Percentiles rank a stretch among this genome's conserved stretches.
Conservation (phyloP, 2,329 filamentous ascomycete species). For the Dryadomyces quercivorus region DNA sequence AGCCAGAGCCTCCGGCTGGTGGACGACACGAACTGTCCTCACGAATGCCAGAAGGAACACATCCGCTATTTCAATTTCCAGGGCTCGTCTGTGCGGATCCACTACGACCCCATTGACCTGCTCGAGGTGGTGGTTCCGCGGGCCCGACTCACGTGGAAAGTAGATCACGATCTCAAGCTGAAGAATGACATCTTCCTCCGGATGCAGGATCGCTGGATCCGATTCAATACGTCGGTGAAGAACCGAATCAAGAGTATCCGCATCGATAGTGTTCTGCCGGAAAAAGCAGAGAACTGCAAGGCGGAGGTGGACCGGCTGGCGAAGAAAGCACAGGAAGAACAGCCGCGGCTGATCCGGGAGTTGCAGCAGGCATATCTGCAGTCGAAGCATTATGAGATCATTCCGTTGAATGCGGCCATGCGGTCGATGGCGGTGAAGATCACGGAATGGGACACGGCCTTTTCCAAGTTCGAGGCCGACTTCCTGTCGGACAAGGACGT, state of each 20-base stretch:
- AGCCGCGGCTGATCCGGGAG: constrained; percentile 58
- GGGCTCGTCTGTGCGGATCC: constrained; percentile 74
- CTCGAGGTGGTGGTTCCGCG: constrained; percentile 91
- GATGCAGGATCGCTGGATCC: constrained; percentile 69
- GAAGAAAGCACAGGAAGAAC: constrained; percentile 74
- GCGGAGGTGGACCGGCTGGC: constrained; percentile 67
- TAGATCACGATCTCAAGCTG: constrained; percentile 81
- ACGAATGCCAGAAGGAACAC: constrained; percentile 88
- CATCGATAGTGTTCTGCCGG: constrained; percentile 78
- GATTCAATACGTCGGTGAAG: constrained; percentile 81
- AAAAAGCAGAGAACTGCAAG: constrained; percentile 73
- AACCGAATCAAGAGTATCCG: constrained; percentile 77
- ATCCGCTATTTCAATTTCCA: constrained; percentile 85
- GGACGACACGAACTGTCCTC: constrained; percentile 56
- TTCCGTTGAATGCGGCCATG: constrained; percentile 80
- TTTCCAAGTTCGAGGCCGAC: constrained; percentile 81
- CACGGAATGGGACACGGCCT: constrained; percentile 83
- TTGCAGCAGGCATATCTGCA: constrained; percentile 85
- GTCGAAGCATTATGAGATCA: constrained; percentile 93
- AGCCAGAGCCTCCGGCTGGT: constrained; percentile 67
- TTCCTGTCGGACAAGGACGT: constrained; percentile 98
- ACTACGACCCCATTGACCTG: constrained; percentile 85
- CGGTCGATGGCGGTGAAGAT: constrained; percentile 88
- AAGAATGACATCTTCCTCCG: constrained; percentile 85
- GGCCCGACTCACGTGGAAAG: constrained; percentile 90